These are phyloP conservation scores for Exophiala viscosa DNA, from an alignment of 2,329 filamentous ascomycete species.

Conservation along the genomic window DNA sequence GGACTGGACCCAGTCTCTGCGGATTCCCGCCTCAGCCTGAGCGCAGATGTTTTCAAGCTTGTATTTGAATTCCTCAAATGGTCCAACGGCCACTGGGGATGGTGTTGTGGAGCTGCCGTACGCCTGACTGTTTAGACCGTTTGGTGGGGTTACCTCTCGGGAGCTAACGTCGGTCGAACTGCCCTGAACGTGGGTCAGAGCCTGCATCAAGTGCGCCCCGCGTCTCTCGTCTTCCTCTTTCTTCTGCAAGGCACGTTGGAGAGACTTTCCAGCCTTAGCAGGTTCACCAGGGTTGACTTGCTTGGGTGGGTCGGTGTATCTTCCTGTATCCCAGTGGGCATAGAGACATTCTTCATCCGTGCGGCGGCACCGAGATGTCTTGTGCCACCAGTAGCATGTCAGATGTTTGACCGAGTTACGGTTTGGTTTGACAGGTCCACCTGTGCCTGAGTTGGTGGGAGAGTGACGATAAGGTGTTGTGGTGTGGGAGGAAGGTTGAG, in stretches of 20 bases:
- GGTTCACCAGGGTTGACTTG: slow-evolving; percentile 22
- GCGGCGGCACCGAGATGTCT: slow-evolving; percentile 29
- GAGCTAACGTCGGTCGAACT: background rate
- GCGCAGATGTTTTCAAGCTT: slow-evolving; percentile 17
- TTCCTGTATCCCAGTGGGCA: slow-evolving; percentile 31
- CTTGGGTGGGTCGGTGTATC: slow-evolving; percentile 19
- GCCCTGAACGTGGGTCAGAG: background rate
- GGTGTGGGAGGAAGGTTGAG: slow-evolving; percentile 6
- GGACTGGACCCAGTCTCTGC: slow-evolving; percentile 13
- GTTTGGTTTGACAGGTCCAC: slow-evolving; percentile 1
- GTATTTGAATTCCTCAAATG: background rate
- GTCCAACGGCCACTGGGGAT: no score
- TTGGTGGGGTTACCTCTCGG: no score
- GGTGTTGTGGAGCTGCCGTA: no score
- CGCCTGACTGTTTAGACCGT: no score
- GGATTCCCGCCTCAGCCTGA: slow-evolving; percentile 11
- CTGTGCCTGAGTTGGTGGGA: background rate
- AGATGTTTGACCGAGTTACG: slow-evolving; percentile 30
- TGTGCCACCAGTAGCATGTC: slow-evolving; percentile 34
- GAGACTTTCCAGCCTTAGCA: slow-evolving; percentile 27
- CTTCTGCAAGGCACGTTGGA: slow-evolving; percentile 18
- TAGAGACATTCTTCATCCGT: slow-evolving; percentile 30
- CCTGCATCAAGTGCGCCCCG: slow-evolving; percentile 13
- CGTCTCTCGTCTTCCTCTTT: slow-evolving; percentile 18
- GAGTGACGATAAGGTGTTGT: slow-evolving; percentile 6